Evolutionary conservation across 192 early-diverging fungal genomes (phyloP).

Genomic region (Geranomyces variabilis): DNA sequence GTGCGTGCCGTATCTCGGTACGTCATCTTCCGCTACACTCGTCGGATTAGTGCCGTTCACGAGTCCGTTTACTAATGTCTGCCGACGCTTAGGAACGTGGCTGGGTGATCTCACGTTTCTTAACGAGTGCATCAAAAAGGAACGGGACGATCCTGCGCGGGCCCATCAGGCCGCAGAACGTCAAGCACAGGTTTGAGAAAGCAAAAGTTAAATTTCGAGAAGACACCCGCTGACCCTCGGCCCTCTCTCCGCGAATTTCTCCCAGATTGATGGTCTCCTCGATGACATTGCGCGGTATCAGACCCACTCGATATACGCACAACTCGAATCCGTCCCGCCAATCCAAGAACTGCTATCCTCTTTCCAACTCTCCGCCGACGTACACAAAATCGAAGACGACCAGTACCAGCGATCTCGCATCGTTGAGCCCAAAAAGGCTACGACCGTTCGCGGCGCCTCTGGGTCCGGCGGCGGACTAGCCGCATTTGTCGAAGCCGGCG

Average conservation of each 20-base stretch:
- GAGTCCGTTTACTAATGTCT: constrained; percentile 15
- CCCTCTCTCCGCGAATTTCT: neutral
- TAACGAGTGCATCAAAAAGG: constrained; percentile 47
- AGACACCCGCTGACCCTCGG: neutral
- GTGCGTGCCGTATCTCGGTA: constrained; percentile 50
- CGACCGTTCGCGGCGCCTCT: neutral
- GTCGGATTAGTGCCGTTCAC: neutral
- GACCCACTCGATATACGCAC: constrained; percentile 19
- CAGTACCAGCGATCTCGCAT: constrained; percentile 23
- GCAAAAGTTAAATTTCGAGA: neutral
- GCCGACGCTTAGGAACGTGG: constrained; percentile 42
- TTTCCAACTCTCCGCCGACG: constrained; percentile 27
- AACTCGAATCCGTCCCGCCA: constrained; percentile 20
- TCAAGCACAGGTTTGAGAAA: constrained; percentile 32
- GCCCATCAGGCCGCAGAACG: constrained; percentile 37
- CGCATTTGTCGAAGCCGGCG: neutral
- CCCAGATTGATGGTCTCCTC: constrained; percentile 38
- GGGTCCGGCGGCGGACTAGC: neutral
- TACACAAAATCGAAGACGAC: constrained; percentile 33
- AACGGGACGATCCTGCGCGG: constrained; percentile 34
- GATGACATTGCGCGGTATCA: constrained; percentile 41
- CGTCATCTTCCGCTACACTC: neutral
- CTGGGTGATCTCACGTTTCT: constrained; percentile 50
- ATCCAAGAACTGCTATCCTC: constrained; percentile 27
- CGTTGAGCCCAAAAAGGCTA: constrained; percentile 20